phyloP scores from a whole-genome alignment of 2,329 filamentous ascomycete species.

The Penicillium thymicola region DNA sequence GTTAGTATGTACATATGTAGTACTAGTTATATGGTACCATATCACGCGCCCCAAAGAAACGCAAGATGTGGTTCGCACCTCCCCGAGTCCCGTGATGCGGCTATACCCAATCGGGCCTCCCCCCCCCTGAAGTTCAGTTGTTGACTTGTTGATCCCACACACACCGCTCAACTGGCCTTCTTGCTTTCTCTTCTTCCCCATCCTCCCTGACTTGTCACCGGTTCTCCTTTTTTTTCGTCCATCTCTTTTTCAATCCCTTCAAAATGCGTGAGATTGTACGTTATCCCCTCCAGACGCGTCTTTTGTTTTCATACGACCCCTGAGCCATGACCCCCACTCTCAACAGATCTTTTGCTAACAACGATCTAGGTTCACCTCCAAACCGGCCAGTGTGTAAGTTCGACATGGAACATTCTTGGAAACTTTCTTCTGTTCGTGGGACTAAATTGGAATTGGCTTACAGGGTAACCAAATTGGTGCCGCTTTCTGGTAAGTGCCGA shows the following conservation, averaged over 20 bases:
- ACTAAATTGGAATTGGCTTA: slow-evolving; percentile 31
- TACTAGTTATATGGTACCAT: not conserved
- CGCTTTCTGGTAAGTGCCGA: slow-evolving; percentile 80
- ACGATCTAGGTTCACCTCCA: slow-evolving; percentile 89
- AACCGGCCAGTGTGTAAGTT: slow-evolving; percentile 97
- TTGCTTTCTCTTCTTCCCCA: slow-evolving; percentile 25
- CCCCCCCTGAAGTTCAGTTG: slow-evolving; percentile 24
- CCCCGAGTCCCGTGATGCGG: slow-evolving; percentile 27
- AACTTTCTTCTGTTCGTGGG: slow-evolving; percentile 9
- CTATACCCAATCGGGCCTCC: slow-evolving; percentile 24
- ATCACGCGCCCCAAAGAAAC: slow-evolving; percentile 5
- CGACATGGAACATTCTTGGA: slow-evolving; percentile 8
- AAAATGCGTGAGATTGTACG: slow-evolving; percentile 71
- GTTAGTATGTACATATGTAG: not conserved
- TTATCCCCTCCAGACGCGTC: slow-evolving; percentile 36
- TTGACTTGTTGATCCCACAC: slow-evolving; percentile 32
- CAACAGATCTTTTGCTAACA: slow-evolving; percentile 29
- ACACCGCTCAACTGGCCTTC: slow-evolving; percentile 31
- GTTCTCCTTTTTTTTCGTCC: slow-evolving; percentile 16
- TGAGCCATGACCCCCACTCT: slow-evolving; percentile 35
- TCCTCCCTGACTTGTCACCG: slow-evolving; percentile 21
- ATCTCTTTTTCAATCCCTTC: slow-evolving; percentile 13
- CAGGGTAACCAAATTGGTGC: slow-evolving; percentile 99
- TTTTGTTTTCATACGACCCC: slow-evolving; percentile 28
- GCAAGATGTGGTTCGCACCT: slow-evolving; percentile 30